Base-by-base conservation (phyloP, 176 grass and related monocot genomes). In the Triticum urartu region DNA sequence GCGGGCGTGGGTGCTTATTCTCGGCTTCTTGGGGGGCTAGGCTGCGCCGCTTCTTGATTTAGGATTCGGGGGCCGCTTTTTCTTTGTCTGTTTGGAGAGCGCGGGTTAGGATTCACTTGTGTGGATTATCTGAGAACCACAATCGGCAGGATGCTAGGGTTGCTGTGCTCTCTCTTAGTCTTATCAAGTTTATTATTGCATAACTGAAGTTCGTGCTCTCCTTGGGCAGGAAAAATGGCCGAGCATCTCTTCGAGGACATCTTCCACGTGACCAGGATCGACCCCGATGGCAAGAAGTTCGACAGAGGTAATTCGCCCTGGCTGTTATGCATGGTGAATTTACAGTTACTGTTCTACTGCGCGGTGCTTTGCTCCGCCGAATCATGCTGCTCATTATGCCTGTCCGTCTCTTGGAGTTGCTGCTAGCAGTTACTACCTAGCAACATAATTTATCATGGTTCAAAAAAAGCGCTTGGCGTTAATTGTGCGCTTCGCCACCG, bases 221-320 rank as follows among this genome's bases (percentile, higher is more conserved):
- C 54, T 78, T 74, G 11, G 6, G 11, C 59, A 83, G 83, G 43
- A 5, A 80, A 76, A 5, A 93, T 97, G 94, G 60, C 50, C 4
- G 89, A 92, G 17, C 58, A 87, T 82, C 88, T 94, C 65, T 94
- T 97, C 3, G 79, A 94, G 72, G 89, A 97, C 32, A 83, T 72
- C 58, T 97, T 97, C 67, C 5, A 52, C 11, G 74, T 97, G 48
- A 38, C 9, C 7, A 89, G 42, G 64, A 64, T 94, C 4, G 42
- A 97, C 56, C 84, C 95, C 0, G 92, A 94, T 84, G 90, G 92
- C 47, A 97, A 94, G 63, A 97, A 94, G 81, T 94, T 97, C 6
- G 92, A 94, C 80, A 94, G 83, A 90, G 94, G 85, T 91, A 67
- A 18, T 5, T n/a, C 6, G 52, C 40, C 3, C 40, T 20, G 10